A percentile compares a stretch with the other conserved stretches of the same genome.
phyloP scores from a whole-genome alignment of 2,329 filamentous ascomycete species.

The Aspergillus pseudoterreus region DNA sequence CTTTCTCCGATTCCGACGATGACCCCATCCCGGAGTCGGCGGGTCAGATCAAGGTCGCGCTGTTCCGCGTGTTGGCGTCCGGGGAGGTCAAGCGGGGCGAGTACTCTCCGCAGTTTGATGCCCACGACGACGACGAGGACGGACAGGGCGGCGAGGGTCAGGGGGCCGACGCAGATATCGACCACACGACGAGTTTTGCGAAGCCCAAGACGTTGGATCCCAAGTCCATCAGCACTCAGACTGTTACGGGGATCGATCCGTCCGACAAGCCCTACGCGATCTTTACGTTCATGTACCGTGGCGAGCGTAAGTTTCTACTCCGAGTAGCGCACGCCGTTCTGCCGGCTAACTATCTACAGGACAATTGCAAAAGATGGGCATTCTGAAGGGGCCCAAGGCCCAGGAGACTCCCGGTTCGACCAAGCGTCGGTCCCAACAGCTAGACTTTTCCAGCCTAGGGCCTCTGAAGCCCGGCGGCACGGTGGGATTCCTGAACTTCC shows the following conservation, averaged over 20 bases:
- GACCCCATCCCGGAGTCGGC: conserved; percentile 85
- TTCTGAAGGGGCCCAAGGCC: conserved; percentile 66
- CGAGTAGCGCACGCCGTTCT: no score
- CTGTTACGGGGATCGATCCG: conserved; percentile 95
- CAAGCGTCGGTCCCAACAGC: conserved; percentile 78
- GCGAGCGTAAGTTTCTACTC: conserved; percentile 67
- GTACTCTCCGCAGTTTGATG: conserved; percentile 96
- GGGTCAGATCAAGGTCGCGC: conserved; percentile 95
- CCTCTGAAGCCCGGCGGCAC: conserved; percentile 84
- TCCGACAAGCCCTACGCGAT: conserved; percentile 94
- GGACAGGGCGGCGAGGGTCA: conserved; percentile 49
- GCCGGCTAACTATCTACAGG: conserved; percentile 48
- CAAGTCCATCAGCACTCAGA: conserved; percentile 97
- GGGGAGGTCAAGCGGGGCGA: conserved; percentile 97
- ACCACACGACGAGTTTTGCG: conserved; percentile 96
- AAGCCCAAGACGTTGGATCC: conserved; percentile 95
- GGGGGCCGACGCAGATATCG: conserved; percentile 74
- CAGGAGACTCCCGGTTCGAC: conserved; percentile 54
- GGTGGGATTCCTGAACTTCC: conserved; percentile 84
- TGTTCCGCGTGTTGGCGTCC: conserved; percentile 91
- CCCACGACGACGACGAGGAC: conserved; percentile 89
- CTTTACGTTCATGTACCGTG: conserved; percentile 97
- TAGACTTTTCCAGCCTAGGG: conserved; percentile 80
- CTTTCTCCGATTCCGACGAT: conserved; percentile 72
- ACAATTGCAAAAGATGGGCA: conserved; percentile 95